Evolutionary conservation across 805 yeast genomes (phyloP).

Genomic region (Candida gorgasii): DNA sequence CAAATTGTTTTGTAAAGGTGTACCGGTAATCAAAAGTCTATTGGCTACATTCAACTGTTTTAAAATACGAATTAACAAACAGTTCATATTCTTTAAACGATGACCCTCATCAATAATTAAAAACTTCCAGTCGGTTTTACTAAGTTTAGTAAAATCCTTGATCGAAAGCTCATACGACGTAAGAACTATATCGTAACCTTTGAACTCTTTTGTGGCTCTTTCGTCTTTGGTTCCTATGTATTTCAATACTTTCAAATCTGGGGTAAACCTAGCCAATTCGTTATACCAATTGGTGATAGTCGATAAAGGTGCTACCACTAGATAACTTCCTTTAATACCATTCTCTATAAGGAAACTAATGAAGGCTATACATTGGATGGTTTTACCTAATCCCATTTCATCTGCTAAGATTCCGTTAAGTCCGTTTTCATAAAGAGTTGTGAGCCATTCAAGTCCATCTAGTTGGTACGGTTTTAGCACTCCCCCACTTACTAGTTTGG

Average conservation of each 20-base stretch:
- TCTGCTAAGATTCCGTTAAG: conserved; percentile 94
- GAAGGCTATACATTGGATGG: conserved; percentile 83
- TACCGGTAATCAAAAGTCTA: conserved; percentile 86
- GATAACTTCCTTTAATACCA: conserved; percentile 75
- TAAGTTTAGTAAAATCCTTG: conserved; percentile 52
- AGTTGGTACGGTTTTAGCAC: conserved; percentile 78
- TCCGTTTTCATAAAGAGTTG: conserved; percentile 88
- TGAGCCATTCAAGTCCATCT: conserved; percentile 89
- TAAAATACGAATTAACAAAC: conserved; percentile 69
- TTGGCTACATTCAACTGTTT: conserved; percentile 69
- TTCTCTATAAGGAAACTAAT: conserved; percentile 75
- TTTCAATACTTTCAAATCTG: conserved; percentile 58
- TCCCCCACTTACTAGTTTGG: conserved; percentile 45
- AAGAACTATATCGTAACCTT: conserved; percentile 53
- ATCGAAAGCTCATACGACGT: conserved; percentile 84
- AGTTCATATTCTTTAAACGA: conserved; percentile 80
- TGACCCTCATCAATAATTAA: conserved; percentile 96
- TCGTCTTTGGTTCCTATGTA: conserved; percentile 65
- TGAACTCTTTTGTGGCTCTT: conserved; percentile 35
- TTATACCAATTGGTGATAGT: conserved; percentile 83
- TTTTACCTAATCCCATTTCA: conserved; percentile 97
- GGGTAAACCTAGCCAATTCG: conserved; percentile 76
- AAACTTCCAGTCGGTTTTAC: conserved; percentile 63
- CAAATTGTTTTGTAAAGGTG: conserved; percentile 90
- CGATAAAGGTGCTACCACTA: conserved; percentile 79